These are phyloP conservation scores for Lagenidium giganteum DNA, from an alignment of 352 stramenopile species.

Conservation along the genomic window DNA sequence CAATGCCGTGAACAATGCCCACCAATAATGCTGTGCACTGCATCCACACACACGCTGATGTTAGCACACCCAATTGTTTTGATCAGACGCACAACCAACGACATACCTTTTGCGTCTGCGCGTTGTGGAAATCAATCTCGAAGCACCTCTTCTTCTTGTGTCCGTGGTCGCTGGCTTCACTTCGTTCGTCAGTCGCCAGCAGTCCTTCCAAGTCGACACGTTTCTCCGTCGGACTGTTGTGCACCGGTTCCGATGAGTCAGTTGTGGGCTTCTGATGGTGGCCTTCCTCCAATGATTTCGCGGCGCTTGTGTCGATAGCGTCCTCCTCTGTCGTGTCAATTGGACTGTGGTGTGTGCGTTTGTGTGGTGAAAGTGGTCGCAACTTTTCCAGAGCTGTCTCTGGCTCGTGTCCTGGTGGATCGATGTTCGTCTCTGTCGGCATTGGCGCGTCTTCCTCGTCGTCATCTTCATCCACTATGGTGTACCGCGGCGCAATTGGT, in stretches of 20 bases:
- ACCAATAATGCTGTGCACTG: constrained; percentile 77
- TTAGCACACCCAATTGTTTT: constrained; percentile 1
- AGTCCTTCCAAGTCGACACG: constrained; percentile 13
- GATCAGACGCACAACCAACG: background rate
- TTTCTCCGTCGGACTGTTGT: constrained; percentile 8
- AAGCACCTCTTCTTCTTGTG: constrained; percentile 25
- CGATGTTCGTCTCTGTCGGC: too few species aligned
- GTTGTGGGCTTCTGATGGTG: too few species aligned
- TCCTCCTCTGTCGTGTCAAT: too few species aligned
- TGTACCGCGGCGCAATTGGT: too few species aligned
- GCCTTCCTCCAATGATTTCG: constrained; percentile 21
- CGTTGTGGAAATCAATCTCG: constrained; percentile 66
- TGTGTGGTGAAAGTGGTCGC: too few species aligned
- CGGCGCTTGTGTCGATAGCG: constrained; percentile 43
- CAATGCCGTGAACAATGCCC: constrained; percentile 89
- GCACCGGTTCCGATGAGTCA: too few species aligned
- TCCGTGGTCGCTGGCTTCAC: constrained; percentile 14
- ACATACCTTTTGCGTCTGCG: constrained; percentile 70
- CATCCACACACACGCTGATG: background rate
- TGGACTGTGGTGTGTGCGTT: too few species aligned
- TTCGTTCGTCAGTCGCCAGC: background rate
- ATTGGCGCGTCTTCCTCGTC: too few species aligned
- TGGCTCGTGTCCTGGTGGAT: too few species aligned
- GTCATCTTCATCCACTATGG: too few species aligned
- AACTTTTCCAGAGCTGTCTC: too few species aligned